phyloP scores from a whole-genome alignment of 2,329 filamentous ascomycete species.

The Eurotiales sp. region DNA sequence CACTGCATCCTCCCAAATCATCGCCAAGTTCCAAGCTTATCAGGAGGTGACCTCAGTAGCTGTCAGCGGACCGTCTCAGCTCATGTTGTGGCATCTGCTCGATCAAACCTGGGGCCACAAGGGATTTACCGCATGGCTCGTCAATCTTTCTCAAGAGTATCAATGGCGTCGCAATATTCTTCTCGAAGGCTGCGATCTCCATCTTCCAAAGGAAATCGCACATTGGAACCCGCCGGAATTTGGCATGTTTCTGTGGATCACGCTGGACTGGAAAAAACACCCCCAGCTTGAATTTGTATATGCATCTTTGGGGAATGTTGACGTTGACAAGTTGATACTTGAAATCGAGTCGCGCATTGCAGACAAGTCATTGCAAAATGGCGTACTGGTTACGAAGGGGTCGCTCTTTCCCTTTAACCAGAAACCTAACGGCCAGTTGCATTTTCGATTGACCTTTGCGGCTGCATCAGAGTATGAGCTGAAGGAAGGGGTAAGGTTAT shows the following conservation, averaged over 20 bases:
- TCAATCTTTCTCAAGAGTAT: not conserved
- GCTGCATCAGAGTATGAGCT: not conserved
- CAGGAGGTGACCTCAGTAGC: not conserved
- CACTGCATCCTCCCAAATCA: conserved; percentile 72
- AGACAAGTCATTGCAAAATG: not conserved
- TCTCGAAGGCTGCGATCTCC: not conserved
- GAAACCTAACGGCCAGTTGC: not conserved
- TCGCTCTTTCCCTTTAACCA: not conserved
- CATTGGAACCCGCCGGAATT: not conserved
- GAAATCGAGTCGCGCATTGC: not conserved
- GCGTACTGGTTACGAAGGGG: not conserved
- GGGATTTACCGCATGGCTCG: not conserved
- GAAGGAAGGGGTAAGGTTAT: not conserved
- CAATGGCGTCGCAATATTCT: not conserved
- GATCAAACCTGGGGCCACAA: not conserved
- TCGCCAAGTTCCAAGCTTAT: conserved; percentile 53
- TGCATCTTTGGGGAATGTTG: not conserved
- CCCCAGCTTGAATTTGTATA: no score
- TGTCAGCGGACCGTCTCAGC: not conserved
- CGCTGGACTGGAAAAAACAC: not conserved
- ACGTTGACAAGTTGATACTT: not conserved
- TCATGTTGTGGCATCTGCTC: not conserved
- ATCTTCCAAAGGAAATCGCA: not conserved
- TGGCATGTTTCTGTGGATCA: not conserved
- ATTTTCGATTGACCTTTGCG: not conserved